A percentile compares a stretch with the other conserved stretches of the same genome.
These are phyloP conservation scores for Phytophthora melonis DNA, from an alignment of 352 stramenopile genomes.

Conservation along the genomic window DNA sequence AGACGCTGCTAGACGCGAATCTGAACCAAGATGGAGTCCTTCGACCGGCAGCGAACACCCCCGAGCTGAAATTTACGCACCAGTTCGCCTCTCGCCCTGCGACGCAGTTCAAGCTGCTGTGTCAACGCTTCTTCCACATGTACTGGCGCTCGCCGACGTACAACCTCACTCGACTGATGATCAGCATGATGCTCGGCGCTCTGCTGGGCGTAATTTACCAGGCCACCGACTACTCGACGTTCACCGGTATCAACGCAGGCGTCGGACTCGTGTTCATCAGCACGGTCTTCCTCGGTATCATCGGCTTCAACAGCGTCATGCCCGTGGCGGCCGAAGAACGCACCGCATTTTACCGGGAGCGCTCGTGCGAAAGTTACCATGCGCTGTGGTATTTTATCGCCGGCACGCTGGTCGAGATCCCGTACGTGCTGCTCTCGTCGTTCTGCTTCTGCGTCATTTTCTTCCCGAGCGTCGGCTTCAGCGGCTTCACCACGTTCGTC, in stretches of 20 bases:
- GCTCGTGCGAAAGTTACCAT: conserved; percentile 89
- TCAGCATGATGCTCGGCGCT: neutral
- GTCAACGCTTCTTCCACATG: conserved; percentile 12
- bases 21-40: neutral
- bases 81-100: neutral
- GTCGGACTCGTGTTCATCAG: conserved; percentile 83
- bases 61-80: neutral
- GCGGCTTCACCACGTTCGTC: neutral
- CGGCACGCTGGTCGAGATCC: conserved; percentile 80
- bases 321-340: conserved; percentile 80
- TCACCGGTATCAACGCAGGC: conserved; percentile 42
- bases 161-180: conserved; percentile 44
- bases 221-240: conserved; percentile 50
- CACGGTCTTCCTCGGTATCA: conserved; percentile 79
- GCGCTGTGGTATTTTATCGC: conserved; percentile 78
- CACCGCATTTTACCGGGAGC: conserved; percentile 93
- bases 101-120: neutral
- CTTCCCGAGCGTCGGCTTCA: conserved; percentile 6
- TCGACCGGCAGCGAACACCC: neutral
- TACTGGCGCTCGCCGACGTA: conserved; percentile 72
- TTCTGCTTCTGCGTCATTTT: conserved; percentile 21
- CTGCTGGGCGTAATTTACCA: conserved; percentile 73
- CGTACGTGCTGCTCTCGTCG: conserved; percentile 42
- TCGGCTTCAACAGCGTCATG: conserved; percentile 77
- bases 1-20: neutral